Evolutionary conservation across 2,329 filamentous ascomycete genomes (phyloP).

Genomic region (Colletotrichum sansevieriae): DNA sequence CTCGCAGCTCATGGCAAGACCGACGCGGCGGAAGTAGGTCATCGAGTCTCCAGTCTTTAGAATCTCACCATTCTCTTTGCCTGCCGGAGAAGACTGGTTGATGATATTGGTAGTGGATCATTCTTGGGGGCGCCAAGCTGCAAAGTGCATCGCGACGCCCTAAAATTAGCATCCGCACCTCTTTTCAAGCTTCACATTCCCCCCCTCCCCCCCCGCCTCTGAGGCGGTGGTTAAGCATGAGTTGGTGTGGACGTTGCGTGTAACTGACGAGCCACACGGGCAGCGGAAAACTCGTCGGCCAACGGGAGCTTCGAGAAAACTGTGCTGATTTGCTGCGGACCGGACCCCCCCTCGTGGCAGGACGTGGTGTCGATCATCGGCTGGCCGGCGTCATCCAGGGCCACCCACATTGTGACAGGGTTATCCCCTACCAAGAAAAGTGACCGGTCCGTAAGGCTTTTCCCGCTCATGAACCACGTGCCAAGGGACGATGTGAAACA

Average conservation of each 20-base stretch:
- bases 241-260: neutral
- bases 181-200: constrained; percentile 19
- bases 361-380: constrained; percentile 37
- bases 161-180: constrained; percentile 38
- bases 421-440: neutral
- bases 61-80: neutral
- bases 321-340: neutral
- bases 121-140: constrained; percentile 2
- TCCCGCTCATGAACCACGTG: neutral
- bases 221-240: neutral
- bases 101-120: constrained; percentile 3
- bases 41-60: too few relatives aligned
- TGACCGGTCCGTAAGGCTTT: neutral
- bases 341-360: neutral
- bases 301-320: neutral
- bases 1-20: neutral
- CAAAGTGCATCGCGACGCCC: constrained; percentile 10
- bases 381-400: constrained; percentile 25
- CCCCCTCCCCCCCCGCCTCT: neutral
- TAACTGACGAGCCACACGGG: neutral
- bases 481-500: constrained; percentile 33
- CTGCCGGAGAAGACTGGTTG: neutral
- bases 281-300: neutral
- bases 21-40: too few relatives aligned
- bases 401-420: constrained; percentile 2